Conservation (phyloP, 2,329 filamentous ascomycete genomes). For the Clonostachys sp. region DNA sequence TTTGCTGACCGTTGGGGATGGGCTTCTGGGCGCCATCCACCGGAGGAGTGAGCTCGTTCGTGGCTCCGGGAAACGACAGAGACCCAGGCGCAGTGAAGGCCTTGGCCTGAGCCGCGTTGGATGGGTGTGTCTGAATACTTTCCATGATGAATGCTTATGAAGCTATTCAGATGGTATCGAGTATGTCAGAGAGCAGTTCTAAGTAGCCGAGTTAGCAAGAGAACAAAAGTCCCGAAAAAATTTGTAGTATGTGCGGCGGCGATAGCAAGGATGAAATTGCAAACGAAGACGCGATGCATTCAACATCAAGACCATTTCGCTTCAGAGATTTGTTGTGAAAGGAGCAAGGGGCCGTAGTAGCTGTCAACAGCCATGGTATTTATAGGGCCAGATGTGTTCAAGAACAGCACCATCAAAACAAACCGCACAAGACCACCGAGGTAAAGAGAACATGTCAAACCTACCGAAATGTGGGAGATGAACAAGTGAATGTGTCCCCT, state of each 20-base stretch:
- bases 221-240: too few relatives aligned
- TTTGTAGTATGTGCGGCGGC: too few relatives aligned
- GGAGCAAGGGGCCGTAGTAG: too few relatives aligned
- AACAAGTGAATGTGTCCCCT: slow-evolving; percentile 99
- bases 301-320: too few relatives aligned
- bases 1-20: slow-evolving; percentile 45
- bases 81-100: slow-evolving; percentile 91
- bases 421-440: slow-evolving; percentile 27
- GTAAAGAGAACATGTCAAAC: slow-evolving; percentile 14
- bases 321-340: too few relatives aligned
- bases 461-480: slow-evolving; percentile 77
- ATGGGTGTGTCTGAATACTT: slow-evolving; percentile 84
- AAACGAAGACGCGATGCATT: too few relatives aligned
- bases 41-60: slow-evolving; percentile 78
- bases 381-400: neutral
- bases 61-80: slow-evolving; percentile 84
- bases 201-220: too few relatives aligned
- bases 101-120: slow-evolving; percentile 89
- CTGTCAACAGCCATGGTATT: too few relatives aligned
- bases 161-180: too few relatives aligned
- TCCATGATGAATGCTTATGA: slow-evolving; percentile 55
- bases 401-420: slow-evolving; percentile 4
- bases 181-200: too few relatives aligned
- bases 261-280: too few relatives aligned
- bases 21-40: slow-evolving; percentile 42